Conservation (phyloP, 768 basidiomycete species). For the Coprinellus aureogranulatus region DNA sequence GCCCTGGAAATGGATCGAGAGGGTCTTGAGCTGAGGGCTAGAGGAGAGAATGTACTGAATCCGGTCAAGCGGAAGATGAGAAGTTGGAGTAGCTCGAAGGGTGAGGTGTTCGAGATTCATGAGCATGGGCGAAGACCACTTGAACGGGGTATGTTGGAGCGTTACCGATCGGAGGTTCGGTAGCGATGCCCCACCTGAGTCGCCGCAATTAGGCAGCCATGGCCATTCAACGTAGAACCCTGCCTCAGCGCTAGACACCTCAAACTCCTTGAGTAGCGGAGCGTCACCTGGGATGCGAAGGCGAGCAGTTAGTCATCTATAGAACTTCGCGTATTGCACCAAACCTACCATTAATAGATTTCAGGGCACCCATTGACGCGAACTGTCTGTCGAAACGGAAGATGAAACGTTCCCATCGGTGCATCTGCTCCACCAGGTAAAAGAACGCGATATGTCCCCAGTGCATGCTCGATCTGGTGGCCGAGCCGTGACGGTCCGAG, state of each 20-base stretch:
- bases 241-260: slow-evolving; percentile 69
- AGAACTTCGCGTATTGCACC: neutral
- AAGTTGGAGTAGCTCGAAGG: slow-evolving; percentile 62
- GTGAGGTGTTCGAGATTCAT: slow-evolving; percentile 56
- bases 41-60: slow-evolving; percentile 62
- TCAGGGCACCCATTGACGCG: slow-evolving; percentile 68
- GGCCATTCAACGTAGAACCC: slow-evolving; percentile 66
- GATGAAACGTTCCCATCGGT: slow-evolving; percentile 77
- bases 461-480: slow-evolving; percentile 48
- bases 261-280: slow-evolving; percentile 72
- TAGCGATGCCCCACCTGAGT: slow-evolving; percentile 31
- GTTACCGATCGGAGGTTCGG: slow-evolving; percentile 57
- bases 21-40: slow-evolving; percentile 54
- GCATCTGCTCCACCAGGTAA: slow-evolving; percentile 78
- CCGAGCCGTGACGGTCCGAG: slow-evolving; percentile 19
- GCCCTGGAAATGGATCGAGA: slow-evolving; percentile 62
- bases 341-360: slow-evolving; percentile 59
- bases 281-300: slow-evolving; percentile 53
- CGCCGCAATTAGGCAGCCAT: slow-evolving; percentile 63
- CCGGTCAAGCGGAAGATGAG: slow-evolving; percentile 64
- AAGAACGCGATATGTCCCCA: slow-evolving; percentile 82
- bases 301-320: slow-evolving; percentile 7
- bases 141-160: slow-evolving; percentile 71
- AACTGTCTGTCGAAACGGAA: slow-evolving; percentile 80
- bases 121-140: slow-evolving; percentile 75